A percentile compares a stretch with the other conserved stretches of the same genome.
Evolutionary conservation across 2,329 filamentous ascomycete genomes (phyloP).

Genomic region (Scytalidium sp.): DNA sequence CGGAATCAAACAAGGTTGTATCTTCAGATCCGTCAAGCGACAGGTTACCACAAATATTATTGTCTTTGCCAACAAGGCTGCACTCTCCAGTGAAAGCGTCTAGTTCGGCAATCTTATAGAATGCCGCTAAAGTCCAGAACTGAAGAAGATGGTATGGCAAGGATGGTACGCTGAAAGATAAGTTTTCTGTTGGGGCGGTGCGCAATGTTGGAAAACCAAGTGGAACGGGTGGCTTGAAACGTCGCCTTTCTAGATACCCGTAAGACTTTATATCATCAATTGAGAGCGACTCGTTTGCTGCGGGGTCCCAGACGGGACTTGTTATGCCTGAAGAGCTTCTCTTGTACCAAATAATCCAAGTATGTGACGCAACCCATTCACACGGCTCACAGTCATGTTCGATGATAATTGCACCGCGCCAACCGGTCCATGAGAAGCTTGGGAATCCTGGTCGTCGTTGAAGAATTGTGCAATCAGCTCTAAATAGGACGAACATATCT

Average conservation of each 20-base stretch:
- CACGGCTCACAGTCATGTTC: neutral
- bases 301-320: conserved; percentile 1
- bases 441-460: neutral
- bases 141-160: neutral
- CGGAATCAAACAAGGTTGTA: neutral
- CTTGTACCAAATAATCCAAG: conserved; percentile 5
- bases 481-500: neutral
- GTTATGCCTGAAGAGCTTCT: neutral
- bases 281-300: neutral
- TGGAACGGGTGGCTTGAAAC: neutral
- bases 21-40: neutral
- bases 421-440: conserved; percentile 3
- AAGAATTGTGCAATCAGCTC: neutral
- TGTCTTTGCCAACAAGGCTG: neutral
- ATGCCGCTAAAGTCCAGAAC: conserved; percentile 1
- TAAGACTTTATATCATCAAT: neutral
- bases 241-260: neutral
- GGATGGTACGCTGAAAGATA: neutral
- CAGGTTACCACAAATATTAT: neutral
- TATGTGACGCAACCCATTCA: neutral
- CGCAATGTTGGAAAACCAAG: neutral
- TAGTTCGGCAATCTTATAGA: neutral
- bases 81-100: neutral
- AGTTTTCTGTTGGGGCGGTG: neutral
- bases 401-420: neutral